Base-by-base conservation (phyloP, 176 grass and related monocot genomes). In the Olyra latifolia region DNA sequence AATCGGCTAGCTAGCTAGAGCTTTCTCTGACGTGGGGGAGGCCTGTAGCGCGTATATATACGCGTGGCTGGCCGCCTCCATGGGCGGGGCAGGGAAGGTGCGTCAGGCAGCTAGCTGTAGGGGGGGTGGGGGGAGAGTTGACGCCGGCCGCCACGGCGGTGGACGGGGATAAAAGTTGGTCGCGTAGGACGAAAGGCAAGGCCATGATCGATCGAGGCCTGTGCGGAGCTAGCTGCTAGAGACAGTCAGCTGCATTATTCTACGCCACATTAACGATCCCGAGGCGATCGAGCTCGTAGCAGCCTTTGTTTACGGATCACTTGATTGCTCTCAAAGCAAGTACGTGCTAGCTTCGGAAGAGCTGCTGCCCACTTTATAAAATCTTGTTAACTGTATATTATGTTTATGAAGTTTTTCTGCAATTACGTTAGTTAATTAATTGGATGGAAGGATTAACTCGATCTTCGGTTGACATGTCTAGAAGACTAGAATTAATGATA, bases 121-220 rank as follows among this genome's bases (percentile, higher is more conserved):
- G 17, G 14, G 52, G 15, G 53, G 20, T 2, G 53, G 16, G 69
- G 42, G 39, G 27, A 89, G 89, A 90, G 90, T 95, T 93, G 92
- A 99, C 92, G 86, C 90, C 92, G 96, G 89, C 86, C 86, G 90
- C 90, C 88, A 84, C 96, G 96, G 84, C 96, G 90, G 44, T 80
- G 79, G 90, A 85, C 35, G 85, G 75, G 96, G 90, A 86, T 88
- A 91, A 94, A 91, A 87, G 84, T 70, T 81, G 35, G 47, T 95
- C 88, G 60, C 92, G 88, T 99, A 95, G 67, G 84, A 93, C 49
- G 46, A 32, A 99, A 95, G 95, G 58, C 63, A 93, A 42, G 43
- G 83, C 80, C 85, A 87, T 52, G 88, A 93, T 81, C 78, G 19
- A 58, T 63, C 54, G 55, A 47, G 88, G 81, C 73, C 75, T 59